A percentile compares a stretch with the other conserved stretches of the same genome.
phyloP scores from a whole-genome alignment of 1,284 basidiomycete species.

The Peniophora sp. region DNA sequence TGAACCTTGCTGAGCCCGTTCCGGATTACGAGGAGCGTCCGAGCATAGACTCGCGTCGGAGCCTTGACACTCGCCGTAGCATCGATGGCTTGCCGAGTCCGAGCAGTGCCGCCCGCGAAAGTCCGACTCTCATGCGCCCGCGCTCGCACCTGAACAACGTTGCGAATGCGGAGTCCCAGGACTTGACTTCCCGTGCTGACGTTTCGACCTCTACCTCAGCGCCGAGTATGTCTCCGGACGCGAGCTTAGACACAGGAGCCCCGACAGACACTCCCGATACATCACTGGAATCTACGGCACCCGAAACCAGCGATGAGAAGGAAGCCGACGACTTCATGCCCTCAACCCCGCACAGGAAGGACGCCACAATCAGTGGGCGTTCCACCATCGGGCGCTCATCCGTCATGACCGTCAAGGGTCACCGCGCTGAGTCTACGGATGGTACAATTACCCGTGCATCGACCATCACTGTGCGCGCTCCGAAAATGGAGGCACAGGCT shows the following conservation, averaged over 20 bases:
- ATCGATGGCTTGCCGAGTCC: no score
- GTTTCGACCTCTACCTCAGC: background rate
- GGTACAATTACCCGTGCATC: background rate
- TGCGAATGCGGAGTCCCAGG: no score
- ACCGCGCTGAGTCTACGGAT: constrained; percentile 1
- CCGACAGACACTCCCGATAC: background rate
- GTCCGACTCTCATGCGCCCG: background rate
- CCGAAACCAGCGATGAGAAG: background rate
- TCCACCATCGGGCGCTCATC: no score
- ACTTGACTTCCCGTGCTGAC: no score
- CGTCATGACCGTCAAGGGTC: no score
- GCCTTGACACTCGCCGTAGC: no score
- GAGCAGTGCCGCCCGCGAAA: background rate
- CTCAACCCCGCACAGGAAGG: background rate
- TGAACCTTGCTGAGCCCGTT: constrained; percentile 27
- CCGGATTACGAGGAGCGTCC: constrained; percentile 24
- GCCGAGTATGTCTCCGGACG: background rate
- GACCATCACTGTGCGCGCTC: background rate
- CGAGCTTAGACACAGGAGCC: background rate
- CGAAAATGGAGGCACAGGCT: background rate
- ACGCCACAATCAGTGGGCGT: background rate
- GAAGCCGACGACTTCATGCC: background rate
- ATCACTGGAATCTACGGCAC: background rate
- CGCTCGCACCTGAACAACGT: background rate
- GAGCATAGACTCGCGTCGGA: constrained; percentile 8